These are phyloP conservation scores for Monilinia fructicola DNA, from an alignment of 2,329 filamentous ascomycete species.

Conservation along the genomic window DNA sequence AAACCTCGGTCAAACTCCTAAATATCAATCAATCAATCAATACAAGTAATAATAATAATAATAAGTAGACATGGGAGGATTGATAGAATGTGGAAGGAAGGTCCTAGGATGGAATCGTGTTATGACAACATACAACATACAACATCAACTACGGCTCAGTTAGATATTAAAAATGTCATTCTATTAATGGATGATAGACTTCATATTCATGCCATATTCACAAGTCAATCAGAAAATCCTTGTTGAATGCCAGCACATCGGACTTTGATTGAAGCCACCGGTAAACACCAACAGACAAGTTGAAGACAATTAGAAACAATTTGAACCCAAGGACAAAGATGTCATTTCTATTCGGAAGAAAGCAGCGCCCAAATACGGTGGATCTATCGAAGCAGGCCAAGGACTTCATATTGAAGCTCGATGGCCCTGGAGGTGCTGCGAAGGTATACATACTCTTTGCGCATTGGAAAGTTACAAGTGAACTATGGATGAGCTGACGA, in stretches of 20 bases:
- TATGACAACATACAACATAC: slow-evolving; percentile 17
- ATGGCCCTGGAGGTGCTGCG: slow-evolving; percentile 54
- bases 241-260: slow-evolving; percentile 26
- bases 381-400: slow-evolving; percentile 54
- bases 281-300: slow-evolving; percentile 28
- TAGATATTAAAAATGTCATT: slow-evolving; percentile 17
- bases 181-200: slow-evolving; percentile 15
- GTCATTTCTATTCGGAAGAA: slow-evolving; percentile 69
- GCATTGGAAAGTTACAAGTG: slow-evolving; percentile 5
- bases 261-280: slow-evolving; percentile 15
- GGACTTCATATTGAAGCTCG: slow-evolving; percentile 61
- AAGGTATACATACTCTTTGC: slow-evolving; percentile 49
- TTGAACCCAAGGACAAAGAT: slow-evolving; percentile 45
- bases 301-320: slow-evolving; percentile 23
- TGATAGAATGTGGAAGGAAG: slow-evolving; percentile 22
- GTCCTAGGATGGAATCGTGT: slow-evolving; percentile 21
- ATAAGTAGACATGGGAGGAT: background rate
- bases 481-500: slow-evolving; percentile 30
- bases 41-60: too few species aligned
- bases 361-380: slow-evolving; percentile 60
- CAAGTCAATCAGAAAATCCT: slow-evolving; percentile 20
- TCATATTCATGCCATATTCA: slow-evolving; percentile 19
- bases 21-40: slow-evolving; percentile 6
- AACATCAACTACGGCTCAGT: slow-evolving; percentile 14
- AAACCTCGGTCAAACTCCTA: slow-evolving; percentile 20